Evolutionary conservation across 2,329 filamentous ascomycete species (phyloP), one percentile per base, ranked within the genome.

Genomic region (Colletotrichum sp.): DNA sequence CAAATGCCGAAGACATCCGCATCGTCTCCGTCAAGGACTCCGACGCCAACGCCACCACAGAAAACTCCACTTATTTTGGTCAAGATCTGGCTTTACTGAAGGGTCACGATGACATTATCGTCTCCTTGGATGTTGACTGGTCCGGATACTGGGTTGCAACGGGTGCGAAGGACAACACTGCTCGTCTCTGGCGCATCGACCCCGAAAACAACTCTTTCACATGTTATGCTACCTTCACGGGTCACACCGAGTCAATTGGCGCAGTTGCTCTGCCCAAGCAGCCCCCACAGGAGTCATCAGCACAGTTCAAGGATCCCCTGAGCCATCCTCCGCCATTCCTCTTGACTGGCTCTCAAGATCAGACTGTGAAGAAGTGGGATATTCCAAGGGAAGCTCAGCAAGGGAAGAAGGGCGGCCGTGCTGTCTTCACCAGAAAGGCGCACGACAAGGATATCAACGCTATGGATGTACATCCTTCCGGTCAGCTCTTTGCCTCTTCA

Each of bases 361-460:
- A 96, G 82, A 99, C 97, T 0, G 91, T 99, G 80, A 99, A 99
- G 87, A 93, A 94, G 79, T 98, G 97, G 95, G 95, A 98, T 77
- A 92, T 96, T 27, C 91, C 92, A 2, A 90, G 91, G 52, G 83
- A 90, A 68, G 83, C 87, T 39, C 86, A 88, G 68, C 83, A 86
- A 73, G 81, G 80, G 22, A 84, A 86, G 63, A 91, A 90, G 76
- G 89, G 90, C 12, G 87, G 92, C 12, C 88, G 92, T 79, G 95
- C 95, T 55, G 86, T 93, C 6, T 99, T 95, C 84, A 99, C 97
- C 1, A 92, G 97, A 72, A 98, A 98, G 85, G 97, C 97, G 1
- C 97, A 99, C 85, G 97, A 99, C 82, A 99, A 99, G 83, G 97
- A 99, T 79, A 99, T 99, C 85, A 99, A 99, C 81, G 96, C 97